A percentile compares a stretch with the other conserved stretches of the same genome.
Conservation (phyloP, 202 grass and related monocot species). For the Eragrostis tef region DNA sequence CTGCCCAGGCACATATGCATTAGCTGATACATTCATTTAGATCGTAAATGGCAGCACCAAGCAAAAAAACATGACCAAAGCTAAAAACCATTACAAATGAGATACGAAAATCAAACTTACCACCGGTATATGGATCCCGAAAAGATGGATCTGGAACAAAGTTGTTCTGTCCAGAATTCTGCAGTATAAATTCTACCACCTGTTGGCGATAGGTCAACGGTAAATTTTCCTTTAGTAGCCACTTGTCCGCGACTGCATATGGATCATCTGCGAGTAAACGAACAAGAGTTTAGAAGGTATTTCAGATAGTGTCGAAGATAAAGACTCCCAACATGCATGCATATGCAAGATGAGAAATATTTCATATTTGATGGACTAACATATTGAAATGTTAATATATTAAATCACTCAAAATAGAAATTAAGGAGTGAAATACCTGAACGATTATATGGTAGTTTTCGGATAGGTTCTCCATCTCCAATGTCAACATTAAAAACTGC, state of each 20-base stretch:
- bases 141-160: slow-evolving; percentile 88
- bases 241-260: slow-evolving; percentile 84
- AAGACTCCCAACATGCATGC: not conserved
- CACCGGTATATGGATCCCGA: slow-evolving; percentile 85
- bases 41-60: slow-evolving; percentile 40
- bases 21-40: slow-evolving; percentile 64
- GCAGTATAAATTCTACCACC: slow-evolving; percentile 95
- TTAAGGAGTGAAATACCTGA: slow-evolving; percentile 63
- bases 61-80: slow-evolving; percentile 19
- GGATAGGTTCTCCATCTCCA: slow-evolving; percentile 87
- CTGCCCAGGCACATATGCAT: slow-evolving; percentile 89
- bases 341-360: slow-evolving; percentile 25
- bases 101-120: slow-evolving; percentile 58
- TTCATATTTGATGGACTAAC: slow-evolving; percentile 19
- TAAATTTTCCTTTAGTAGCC: slow-evolving; percentile 94
- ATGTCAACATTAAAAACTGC: slow-evolving; percentile 99
- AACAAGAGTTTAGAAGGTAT: slow-evolving; percentile 17
- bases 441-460: slow-evolving; percentile 90
- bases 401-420: slow-evolving; percentile 35
- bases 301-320: slow-evolving; percentile 13
- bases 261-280: slow-evolving; percentile 74
- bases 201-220: slow-evolving; percentile 91
- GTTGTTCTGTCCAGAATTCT: slow-evolving; percentile 88
- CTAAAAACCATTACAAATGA: not conserved
- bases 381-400: slow-evolving; percentile 19